A percentile compares a stretch with the other conserved stretches of the same genome.
Conservation (phyloP, 768 basidiomycete genomes). For the Tricholoma matsutake region DNA sequence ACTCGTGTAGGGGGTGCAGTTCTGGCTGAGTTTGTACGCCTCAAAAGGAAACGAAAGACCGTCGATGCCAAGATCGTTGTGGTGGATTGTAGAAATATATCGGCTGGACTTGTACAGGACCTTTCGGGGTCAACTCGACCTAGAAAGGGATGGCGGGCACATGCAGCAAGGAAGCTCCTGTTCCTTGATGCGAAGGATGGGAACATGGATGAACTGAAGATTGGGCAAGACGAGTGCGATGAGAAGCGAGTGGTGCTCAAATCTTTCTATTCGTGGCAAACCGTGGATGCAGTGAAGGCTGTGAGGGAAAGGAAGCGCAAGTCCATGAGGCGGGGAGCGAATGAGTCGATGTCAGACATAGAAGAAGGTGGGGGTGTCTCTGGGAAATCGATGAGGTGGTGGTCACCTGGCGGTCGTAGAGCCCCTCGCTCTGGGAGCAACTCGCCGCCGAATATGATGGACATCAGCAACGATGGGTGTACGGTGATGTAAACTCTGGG, state of each 20-base stretch:
- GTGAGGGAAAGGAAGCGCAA: constrained; percentile 68
- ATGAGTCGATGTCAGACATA: constrained; percentile 32
- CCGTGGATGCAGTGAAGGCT: constrained; percentile 70
- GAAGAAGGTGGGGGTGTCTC: constrained; percentile 13
- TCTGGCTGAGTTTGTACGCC: constrained; percentile 65
- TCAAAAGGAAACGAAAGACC: constrained; percentile 44
- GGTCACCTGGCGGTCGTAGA: constrained; percentile 49
- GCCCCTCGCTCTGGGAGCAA: constrained; percentile 38
- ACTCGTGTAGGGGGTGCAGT: constrained; percentile 65
- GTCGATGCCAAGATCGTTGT: constrained; percentile 58
- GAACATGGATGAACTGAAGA: constrained; percentile 55
- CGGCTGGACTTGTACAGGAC: constrained; percentile 62
- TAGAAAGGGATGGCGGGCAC: constrained; percentile 70
- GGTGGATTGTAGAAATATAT: constrained; percentile 72
- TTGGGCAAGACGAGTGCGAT: constrained; percentile 83
- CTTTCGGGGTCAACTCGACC: constrained; percentile 58
- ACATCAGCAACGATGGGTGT: constrained; percentile 59
- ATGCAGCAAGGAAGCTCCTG: constrained; percentile 63
- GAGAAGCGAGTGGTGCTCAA: constrained; percentile 69
- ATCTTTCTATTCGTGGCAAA: constrained; percentile 86
- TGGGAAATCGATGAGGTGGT: constrained; percentile 41
- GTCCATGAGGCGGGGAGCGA: constrained; percentile 42
- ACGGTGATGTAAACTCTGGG: constrained; percentile 55
- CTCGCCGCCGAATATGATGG: constrained; percentile 46
- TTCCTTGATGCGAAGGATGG: constrained; percentile 73